Conservation (phyloP, 2,329 filamentous ascomycete species). For the Dactylonectria estremocensis region DNA sequence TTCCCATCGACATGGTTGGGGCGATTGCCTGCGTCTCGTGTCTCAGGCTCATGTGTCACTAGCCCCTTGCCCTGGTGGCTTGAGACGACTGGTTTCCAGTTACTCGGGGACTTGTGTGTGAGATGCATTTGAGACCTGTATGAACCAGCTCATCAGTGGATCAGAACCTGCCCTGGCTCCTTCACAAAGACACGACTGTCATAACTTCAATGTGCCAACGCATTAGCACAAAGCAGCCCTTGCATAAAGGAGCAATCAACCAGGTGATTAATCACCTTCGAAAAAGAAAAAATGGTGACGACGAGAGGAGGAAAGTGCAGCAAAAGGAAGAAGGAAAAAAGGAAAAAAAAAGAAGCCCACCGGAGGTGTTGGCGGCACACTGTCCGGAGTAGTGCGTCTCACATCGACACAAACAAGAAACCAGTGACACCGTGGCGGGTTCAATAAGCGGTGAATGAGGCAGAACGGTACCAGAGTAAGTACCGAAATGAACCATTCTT, state of each 20-base stretch:
- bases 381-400: slow-evolving; percentile 19
- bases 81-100: slow-evolving; percentile 25
- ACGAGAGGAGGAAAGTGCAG: slow-evolving; percentile 24
- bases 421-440: slow-evolving; percentile 26
- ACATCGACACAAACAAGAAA: slow-evolving; percentile 27
- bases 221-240: slow-evolving; percentile 35
- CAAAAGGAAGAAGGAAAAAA: slow-evolving; percentile 33
- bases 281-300: slow-evolving; percentile 15
- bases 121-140: slow-evolving; percentile 28
- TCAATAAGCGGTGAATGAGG: slow-evolving; percentile 36
- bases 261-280: slow-evolving; percentile 32
- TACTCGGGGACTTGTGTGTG: slow-evolving; percentile 31
- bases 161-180: slow-evolving; percentile 28
- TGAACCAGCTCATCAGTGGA: slow-evolving; percentile 30
- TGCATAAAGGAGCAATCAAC: slow-evolving; percentile 39
- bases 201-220: slow-evolving; percentile 33
- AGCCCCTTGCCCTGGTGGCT: slow-evolving; percentile 29
- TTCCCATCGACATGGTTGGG: slow-evolving; percentile 28
- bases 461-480: slow-evolving; percentile 22
- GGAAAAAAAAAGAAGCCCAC: slow-evolving; percentile 2
- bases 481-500: slow-evolving; percentile 25
- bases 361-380: slow-evolving; percentile 10
- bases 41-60: slow-evolving; percentile 36
- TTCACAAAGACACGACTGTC: slow-evolving; percentile 24
- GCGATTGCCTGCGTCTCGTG: slow-evolving; percentile 31